These are phyloP conservation scores for Mycotypha africana DNA, from an alignment of 371 early-diverging fungal species.

Conservation along the genomic window DNA sequence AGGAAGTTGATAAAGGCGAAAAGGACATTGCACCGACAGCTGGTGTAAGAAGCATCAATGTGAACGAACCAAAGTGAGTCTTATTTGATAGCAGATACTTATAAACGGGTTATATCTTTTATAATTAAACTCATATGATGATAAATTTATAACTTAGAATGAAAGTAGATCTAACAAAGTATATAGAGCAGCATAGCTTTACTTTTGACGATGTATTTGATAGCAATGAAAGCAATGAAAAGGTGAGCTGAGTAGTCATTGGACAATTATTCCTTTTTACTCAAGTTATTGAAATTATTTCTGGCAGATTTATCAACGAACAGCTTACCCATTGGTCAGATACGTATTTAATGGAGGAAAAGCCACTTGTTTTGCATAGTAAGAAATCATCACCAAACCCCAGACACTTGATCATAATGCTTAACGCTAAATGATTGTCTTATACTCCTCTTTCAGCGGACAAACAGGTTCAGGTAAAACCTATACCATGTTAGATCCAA, in stretches of 20 bases:
- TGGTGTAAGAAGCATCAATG: constrained; percentile 62
- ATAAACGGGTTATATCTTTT: no score
- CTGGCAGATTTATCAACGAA: constrained; percentile 72
- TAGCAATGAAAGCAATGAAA: constrained; percentile 68
- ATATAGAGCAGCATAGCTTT: constrained; percentile 90
- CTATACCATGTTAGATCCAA: constrained; percentile 94
- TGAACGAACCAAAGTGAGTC: constrained; percentile 84
- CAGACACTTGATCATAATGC: no score
- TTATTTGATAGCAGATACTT: no score
- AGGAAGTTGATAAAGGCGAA: constrained; percentile 71
- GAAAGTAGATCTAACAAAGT: constrained; percentile 92
- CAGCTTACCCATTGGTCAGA: constrained; percentile 87
- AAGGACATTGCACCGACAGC: constrained; percentile 70
- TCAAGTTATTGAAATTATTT: background rate
- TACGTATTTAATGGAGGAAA: constrained; percentile 92
- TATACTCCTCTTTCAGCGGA: constrained; percentile 78
- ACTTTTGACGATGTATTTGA: constrained; percentile 95
- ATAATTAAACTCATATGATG: no score
- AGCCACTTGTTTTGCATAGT: constrained; percentile 97
- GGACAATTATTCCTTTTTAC: background rate
- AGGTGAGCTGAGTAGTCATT: constrained; percentile 34
- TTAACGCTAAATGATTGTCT: no score
- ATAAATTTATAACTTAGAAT: constrained; percentile 36
- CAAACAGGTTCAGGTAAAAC: constrained; percentile 98
- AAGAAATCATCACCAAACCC: no score